Conservation (phyloP, 306 rosid species). For the Purshia tridentata region DNA sequence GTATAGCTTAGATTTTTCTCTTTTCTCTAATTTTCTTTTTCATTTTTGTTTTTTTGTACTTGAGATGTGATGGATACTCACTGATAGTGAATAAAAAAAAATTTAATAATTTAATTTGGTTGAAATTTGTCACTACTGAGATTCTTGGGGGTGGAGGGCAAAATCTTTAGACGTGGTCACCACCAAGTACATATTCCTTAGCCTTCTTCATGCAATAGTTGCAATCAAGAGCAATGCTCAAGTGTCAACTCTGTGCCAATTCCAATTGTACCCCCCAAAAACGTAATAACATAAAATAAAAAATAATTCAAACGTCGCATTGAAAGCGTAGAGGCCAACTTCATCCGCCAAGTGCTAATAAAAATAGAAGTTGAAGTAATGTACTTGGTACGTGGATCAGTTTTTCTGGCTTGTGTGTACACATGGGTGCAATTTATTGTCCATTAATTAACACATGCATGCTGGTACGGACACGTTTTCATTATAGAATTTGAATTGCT, state of each 20-base stretch:
- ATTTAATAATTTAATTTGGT: not conserved
- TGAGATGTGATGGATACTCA: conserved; percentile 49
- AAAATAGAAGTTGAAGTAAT: not conserved
- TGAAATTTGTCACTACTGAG: not conserved
- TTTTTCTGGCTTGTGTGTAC: not conserved
- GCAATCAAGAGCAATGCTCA: not conserved
- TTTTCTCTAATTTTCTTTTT: not conserved
- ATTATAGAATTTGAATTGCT: not conserved
- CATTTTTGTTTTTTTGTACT: conserved; percentile 26
- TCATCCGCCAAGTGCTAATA: not conserved
- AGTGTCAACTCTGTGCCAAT: no score
- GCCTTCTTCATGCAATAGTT: not conserved
- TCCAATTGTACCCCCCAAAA: no score
- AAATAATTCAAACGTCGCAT: not conserved
- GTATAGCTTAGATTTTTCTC: not conserved
- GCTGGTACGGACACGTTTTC: not conserved
- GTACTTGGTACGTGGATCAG: not conserved
- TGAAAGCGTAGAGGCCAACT: not conserved
- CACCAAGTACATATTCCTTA: not conserved
- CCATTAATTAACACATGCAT: not conserved
- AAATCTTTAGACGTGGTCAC: not conserved
- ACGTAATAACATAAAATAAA: not conserved
- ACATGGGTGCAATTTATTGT: not conserved
- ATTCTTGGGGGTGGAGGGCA: not conserved
- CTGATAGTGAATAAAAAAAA: conserved; percentile 27